A percentile compares a stretch with the other conserved stretches of the same genome.
phyloP scores from a whole-genome alignment of 2,329 filamentous ascomycete species.

The Mycogone perniciosa region DNA sequence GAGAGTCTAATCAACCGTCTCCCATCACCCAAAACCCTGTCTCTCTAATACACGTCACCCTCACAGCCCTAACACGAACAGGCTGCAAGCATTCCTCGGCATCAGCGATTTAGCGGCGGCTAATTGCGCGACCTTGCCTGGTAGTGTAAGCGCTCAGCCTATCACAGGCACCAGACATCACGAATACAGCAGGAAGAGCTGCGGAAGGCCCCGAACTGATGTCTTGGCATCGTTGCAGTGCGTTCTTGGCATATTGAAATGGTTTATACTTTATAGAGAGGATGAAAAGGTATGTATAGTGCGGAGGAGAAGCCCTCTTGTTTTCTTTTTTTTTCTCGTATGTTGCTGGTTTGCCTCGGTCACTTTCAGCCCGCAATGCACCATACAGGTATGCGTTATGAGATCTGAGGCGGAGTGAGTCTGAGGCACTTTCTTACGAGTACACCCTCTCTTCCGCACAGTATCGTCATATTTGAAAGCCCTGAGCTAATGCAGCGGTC shows the following conservation, averaged over 20 bases:
- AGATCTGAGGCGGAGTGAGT: too few species aligned
- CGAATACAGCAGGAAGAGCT: slow-evolving; percentile 10
- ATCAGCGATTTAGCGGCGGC: slow-evolving; percentile 11
- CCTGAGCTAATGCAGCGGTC: not conserved
- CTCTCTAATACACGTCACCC: not conserved
- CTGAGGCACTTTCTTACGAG: too few species aligned
- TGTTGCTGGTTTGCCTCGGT: too few species aligned
- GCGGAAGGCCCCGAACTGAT: slow-evolving; percentile 7
- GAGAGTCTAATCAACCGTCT: not conserved
- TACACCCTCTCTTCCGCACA: too few species aligned
- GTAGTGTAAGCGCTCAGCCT: slow-evolving; percentile 10
- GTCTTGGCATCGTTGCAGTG: not conserved
- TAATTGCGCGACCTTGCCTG: slow-evolving; percentile 8
- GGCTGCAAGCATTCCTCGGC: slow-evolving; percentile 7
- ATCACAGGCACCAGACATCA: slow-evolving; percentile 9
- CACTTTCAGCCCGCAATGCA: too few species aligned
- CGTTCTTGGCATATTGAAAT: slow-evolving; percentile 8
- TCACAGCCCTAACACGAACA: slow-evolving; percentile 5
- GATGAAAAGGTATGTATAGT: too few species aligned
- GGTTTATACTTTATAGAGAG: not conserved
- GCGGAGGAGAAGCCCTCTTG: not conserved
- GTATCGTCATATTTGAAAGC: too few species aligned
- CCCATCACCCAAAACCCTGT: not conserved
- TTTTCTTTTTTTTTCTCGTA: not conserved
- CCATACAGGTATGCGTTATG: too few species aligned